phyloP scores from a whole-genome alignment of 768 basidiomycete genomes.

The Epithele typhae region DNA sequence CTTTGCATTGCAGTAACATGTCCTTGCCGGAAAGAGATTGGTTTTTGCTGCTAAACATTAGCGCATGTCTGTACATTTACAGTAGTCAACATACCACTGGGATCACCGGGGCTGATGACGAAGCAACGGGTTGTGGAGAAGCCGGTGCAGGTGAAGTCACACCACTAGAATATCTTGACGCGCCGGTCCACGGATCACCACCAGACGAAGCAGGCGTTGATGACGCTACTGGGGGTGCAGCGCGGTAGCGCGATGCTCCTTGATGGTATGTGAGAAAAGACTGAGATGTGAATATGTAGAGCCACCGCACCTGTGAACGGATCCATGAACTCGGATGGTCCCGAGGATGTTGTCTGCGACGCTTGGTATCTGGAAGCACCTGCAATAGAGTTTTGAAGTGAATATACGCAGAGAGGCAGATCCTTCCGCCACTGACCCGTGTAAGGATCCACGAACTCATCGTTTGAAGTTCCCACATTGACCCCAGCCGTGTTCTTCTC shows the following conservation, averaged over 20 bases:
- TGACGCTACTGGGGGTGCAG: slow-evolving; percentile 18
- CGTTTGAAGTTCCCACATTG: slow-evolving; percentile 53
- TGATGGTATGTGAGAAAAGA: not conserved
- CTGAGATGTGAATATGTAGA: not conserved
- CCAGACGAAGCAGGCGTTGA: slow-evolving; percentile 32
- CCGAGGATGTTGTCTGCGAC: slow-evolving; percentile 10
- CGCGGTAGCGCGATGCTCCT: slow-evolving; percentile 31
- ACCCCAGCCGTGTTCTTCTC: slow-evolving; percentile 86
- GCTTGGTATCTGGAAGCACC: slow-evolving; percentile 32
- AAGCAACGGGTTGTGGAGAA: slow-evolving; percentile 21
- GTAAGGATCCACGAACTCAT: slow-evolving; percentile 79
- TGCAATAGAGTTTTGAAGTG: too few relatives aligned
- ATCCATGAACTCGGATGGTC: slow-evolving; percentile 22
- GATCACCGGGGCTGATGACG: slow-evolving; percentile 25
- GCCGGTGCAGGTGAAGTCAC: slow-evolving; percentile 31
- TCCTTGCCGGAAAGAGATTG: slow-evolving; percentile 81
- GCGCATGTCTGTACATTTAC: not conserved
- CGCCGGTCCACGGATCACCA: slow-evolving; percentile 72
- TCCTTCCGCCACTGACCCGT: slow-evolving; percentile 65
- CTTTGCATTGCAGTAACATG: slow-evolving; percentile 74
- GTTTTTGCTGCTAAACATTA: slow-evolving; percentile 42
- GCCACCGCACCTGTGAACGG: slow-evolving; percentile 23
- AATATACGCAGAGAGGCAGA: not conserved
- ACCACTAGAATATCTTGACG: slow-evolving; percentile 50
- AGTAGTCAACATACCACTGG: slow-evolving; percentile 18